Conservation (phyloP, 164 flowering plant genomes). For the Sedum album region DNA sequence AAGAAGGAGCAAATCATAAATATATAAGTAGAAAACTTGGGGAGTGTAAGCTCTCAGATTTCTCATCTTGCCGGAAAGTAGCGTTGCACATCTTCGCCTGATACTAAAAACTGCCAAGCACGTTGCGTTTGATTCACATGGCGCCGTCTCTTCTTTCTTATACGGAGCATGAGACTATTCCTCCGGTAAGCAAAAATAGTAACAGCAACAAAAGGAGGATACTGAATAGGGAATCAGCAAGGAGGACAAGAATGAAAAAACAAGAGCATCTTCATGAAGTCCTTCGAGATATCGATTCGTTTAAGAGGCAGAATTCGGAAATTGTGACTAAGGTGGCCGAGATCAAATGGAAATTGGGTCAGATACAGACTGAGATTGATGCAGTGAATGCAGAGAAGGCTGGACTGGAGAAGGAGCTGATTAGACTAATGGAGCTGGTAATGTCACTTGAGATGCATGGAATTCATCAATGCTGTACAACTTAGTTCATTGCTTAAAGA, state of each 20-base stretch:
- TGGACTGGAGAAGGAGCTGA: constrained; percentile 1
- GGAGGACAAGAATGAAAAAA: background rate
- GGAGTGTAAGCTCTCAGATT: background rate
- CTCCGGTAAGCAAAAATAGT: background rate
- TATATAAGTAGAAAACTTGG: background rate
- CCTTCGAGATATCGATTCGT: background rate
- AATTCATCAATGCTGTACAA: background rate
- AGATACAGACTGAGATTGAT: background rate
- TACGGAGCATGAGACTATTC: background rate
- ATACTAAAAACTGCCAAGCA: background rate
- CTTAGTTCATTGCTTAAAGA: too few relatives aligned
- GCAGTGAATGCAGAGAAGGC: background rate
- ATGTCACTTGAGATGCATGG: background rate
- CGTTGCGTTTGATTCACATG: background rate
- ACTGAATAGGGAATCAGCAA: background rate
- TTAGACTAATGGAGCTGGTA: background rate
- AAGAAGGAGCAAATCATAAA: background rate
- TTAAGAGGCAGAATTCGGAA: background rate
- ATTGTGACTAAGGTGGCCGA: background rate
- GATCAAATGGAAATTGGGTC: background rate
- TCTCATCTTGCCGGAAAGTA: background rate
- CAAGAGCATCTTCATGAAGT: background rate
- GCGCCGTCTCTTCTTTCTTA: background rate
- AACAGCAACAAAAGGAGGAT: background rate
- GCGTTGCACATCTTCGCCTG: background rate